phyloP scores from a whole-genome alignment of 768 basidiomycete species.

The Hericium erinaceus region DNA sequence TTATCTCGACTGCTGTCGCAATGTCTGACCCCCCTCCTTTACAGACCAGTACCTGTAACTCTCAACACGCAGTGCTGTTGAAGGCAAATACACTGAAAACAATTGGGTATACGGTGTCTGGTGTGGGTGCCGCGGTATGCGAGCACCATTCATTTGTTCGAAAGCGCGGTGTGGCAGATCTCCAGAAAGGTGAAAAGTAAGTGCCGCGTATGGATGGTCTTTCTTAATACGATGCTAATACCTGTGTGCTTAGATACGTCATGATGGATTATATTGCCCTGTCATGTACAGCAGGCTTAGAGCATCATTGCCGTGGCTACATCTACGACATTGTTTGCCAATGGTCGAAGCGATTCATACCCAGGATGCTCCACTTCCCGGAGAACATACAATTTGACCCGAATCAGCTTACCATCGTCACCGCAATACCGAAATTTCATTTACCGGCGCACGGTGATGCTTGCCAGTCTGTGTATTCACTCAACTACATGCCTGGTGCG shows the following conservation, averaged over 20 bases:
- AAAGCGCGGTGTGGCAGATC: conserved; percentile 20
- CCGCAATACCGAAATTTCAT: conserved; percentile 25
- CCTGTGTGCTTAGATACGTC: conserved; percentile 12
- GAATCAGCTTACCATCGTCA: conserved; percentile 1
- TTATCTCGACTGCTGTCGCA: no score
- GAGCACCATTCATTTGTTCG: conserved; percentile 8
- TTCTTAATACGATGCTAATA: background rate
- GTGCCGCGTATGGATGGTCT: background rate
- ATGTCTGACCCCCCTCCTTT: no score
- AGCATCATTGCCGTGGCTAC: conserved; percentile 1
- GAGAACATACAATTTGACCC: conserved; percentile 1
- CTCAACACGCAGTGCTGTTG: background rate
- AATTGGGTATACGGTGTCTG: background rate
- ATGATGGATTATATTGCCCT: conserved; percentile 24
- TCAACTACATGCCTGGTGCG: conserved; percentile 16
- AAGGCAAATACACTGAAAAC: background rate
- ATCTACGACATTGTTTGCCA: conserved; percentile 27
- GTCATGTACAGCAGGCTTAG: conserved; percentile 8
- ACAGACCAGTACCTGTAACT: background rate
- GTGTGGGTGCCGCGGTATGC: background rate
- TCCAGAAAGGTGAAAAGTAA: conserved; percentile 25
- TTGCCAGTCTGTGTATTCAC: conserved; percentile 19
- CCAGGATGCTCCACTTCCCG: conserved; percentile 10
- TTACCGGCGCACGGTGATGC: conserved; percentile 18
- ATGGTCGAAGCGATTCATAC: conserved; percentile 18